Evolutionary conservation across 441 rosid genomes (phyloP).

Genomic region (Populus trichocarpa): DNA sequence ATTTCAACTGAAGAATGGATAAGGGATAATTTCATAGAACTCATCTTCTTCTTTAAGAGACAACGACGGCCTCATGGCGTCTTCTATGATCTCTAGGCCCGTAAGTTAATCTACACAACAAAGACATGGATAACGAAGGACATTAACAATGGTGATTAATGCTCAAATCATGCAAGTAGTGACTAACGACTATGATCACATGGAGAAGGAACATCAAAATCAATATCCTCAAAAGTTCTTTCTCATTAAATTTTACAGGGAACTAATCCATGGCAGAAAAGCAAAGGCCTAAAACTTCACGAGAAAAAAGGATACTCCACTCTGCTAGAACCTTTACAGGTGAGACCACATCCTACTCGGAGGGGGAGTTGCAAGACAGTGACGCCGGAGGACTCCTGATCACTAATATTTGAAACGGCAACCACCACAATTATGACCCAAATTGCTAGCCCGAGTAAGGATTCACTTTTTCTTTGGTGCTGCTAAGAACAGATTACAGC

Average conservation of each 20-base stretch:
- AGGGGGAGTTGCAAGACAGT: background rate
- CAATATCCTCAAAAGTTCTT: background rate
- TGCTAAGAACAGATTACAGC: background rate
- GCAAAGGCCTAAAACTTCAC: background rate
- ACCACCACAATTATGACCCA: background rate
- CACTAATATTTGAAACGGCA: background rate
- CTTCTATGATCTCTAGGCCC: background rate
- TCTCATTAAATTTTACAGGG: background rate
- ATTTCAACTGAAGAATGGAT: background rate
- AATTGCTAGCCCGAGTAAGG: background rate
- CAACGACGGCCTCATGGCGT: background rate
- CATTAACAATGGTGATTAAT: background rate
- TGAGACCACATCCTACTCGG: background rate
- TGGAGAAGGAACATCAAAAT: background rate
- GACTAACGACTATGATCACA: background rate
- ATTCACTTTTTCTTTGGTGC: background rate
- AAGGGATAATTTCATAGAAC: background rate
- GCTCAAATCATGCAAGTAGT: background rate
- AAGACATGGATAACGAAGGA: background rate
- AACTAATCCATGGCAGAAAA: background rate
- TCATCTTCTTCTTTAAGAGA: background rate
- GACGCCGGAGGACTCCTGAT: background rate
- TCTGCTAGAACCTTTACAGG: background rate
- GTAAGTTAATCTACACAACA: background rate
- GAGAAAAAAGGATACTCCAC: background rate